Evolutionary conservation across 768 basidiomycete genomes (phyloP), one percentile per base, ranked within the genome.

Genomic region (Lactarius deliciosus): DNA sequence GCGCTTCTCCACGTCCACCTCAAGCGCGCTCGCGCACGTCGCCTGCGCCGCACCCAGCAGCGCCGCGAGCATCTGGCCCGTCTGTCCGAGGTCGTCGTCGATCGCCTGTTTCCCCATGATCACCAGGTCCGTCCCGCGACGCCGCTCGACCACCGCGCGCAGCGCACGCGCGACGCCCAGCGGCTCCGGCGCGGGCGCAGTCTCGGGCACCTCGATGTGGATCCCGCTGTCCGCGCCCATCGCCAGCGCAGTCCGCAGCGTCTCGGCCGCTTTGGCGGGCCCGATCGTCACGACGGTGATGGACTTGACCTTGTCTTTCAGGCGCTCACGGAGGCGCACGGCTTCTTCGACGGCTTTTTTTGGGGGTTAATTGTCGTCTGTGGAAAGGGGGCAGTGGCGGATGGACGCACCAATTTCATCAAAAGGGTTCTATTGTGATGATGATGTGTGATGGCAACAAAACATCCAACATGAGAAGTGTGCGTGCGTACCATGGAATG

Each of bases 21-120:
- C 88, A 8, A 96, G 78, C 76, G 91, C 91, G 77, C 92, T 94
- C 61, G 95, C 97, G 76, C 93, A 98, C 69, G 94, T 96, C 50
- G 93, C 97, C 78, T 98, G 96, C 11, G 89, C 85, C 91, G 95
- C 97, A 20, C 86, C 88, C 72, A 98, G 77, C 73, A 98, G 79
- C 1, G 94, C 96, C 20, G 96, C 96, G 32, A 98, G 83, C 93
- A 98, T 98, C 76, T 97, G 96, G 0, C 96, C 96, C 15, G 96
- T 98, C 79, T 95, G 89, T 5, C 93, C 92, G 7, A 92, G 83
- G 75, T 99, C 97, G 72, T 96, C 96, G 78, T 99, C 97, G 71
- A 99, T 99, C 16, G 96, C 90, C 77, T 99, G 97, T 79, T 99
- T 99, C 3, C 97, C 97, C 78, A 98, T 82, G 63, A 99, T 95